Percentiles rank a stretch among this genome's conserved stretches.
These are phyloP conservation scores for Daldinia decipiens DNA, from an alignment of 495 filamentous ascomycete species.

Conservation along the genomic window DNA sequence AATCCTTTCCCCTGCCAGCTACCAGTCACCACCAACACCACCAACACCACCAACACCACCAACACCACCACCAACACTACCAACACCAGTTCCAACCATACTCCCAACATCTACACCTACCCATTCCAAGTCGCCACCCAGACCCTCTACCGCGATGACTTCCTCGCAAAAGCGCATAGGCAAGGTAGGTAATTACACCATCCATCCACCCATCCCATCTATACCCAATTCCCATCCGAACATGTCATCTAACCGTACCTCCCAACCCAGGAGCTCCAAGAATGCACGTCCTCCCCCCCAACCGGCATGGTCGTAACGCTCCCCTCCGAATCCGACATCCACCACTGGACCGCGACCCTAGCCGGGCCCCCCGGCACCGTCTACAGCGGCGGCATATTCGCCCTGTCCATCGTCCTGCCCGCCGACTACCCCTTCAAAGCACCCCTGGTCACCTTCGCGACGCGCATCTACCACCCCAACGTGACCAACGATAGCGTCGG, in stretches of 20 bases:
- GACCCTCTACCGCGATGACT: conserved; percentile 40
- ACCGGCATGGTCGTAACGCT: conserved; percentile 72
- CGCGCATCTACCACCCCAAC: conserved; percentile 98
- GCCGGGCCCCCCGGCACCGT: conserved; percentile 75
- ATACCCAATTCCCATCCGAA: too few species aligned
- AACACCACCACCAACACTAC: too few species aligned
- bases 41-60: too few species aligned
- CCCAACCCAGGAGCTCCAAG: conserved; percentile 71
- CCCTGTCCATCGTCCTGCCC: conserved; percentile 78
- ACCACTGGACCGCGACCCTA: conserved; percentile 84
- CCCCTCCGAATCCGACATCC: conserved; percentile 76
- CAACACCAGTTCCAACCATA: background rate
- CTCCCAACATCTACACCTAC: background rate
- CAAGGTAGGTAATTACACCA: conserved; percentile 40
- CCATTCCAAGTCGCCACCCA: background rate
- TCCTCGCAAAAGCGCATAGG: conserved; percentile 52
- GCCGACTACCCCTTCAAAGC: conserved; percentile 95
- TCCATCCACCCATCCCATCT: background rate
- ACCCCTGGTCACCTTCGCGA: conserved; percentile 84
- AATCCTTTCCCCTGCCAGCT: background rate
- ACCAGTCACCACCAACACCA: too few species aligned
- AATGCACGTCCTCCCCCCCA: conserved; percentile 72
- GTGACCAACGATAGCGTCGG: conserved; percentile 92
- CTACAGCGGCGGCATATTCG: conserved; percentile 84
- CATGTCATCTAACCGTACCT: conserved; percentile 15